phyloP scores from a whole-genome alignment of 2,329 filamentous ascomycete species.

The Albifimbria verrucaria region DNA sequence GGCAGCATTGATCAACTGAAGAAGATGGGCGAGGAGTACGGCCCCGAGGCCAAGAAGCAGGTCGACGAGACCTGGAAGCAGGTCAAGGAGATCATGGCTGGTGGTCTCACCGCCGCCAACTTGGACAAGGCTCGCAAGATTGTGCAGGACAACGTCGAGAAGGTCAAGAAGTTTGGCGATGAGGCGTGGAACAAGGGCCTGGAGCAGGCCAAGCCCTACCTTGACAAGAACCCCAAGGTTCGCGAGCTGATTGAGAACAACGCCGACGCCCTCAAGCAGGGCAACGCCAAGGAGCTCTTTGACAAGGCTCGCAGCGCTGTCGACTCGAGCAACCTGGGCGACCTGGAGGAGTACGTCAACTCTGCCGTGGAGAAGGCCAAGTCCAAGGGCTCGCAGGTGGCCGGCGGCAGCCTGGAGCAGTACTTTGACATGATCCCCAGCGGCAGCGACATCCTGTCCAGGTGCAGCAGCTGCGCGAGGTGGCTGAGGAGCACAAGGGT shows the following conservation, averaged over 20 bases:
- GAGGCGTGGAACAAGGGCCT: conserved; percentile 70
- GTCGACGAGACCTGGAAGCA: conserved; percentile 69
- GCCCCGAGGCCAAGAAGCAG: conserved; percentile 74
- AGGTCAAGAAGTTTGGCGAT: conserved; percentile 65
- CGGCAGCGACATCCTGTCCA: conserved; percentile 61
- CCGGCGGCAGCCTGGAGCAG: conserved; percentile 48
- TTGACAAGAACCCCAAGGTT: conserved; percentile 74
- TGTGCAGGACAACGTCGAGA: conserved; percentile 66
- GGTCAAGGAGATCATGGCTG: conserved; percentile 59
- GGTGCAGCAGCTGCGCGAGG: conserved; percentile 60
- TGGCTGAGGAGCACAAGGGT: conserved; percentile 64
- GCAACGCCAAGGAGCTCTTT: conserved; percentile 62
- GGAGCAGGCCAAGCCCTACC: conserved; percentile 66
- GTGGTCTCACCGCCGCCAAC: conserved; percentile 53
- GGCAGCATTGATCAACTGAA: conserved; percentile 66
- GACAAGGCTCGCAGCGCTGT: conserved; percentile 59
- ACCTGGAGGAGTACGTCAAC: conserved; percentile 31
- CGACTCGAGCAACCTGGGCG: conserved; percentile 56
- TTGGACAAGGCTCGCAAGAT: conserved; percentile 57
- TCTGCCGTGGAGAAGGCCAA: conserved; percentile 36
- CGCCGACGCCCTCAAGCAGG: conserved; percentile 62
- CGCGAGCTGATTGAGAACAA: conserved; percentile 73
- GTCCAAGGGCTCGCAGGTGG: conserved; percentile 37
- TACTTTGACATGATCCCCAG: conserved; percentile 65
- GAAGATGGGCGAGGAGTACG: conserved; percentile 65